These are phyloP conservation scores for Oidiodendron maius DNA, from an alignment of 495 filamentous ascomycete species.

Conservation along the genomic window DNA sequence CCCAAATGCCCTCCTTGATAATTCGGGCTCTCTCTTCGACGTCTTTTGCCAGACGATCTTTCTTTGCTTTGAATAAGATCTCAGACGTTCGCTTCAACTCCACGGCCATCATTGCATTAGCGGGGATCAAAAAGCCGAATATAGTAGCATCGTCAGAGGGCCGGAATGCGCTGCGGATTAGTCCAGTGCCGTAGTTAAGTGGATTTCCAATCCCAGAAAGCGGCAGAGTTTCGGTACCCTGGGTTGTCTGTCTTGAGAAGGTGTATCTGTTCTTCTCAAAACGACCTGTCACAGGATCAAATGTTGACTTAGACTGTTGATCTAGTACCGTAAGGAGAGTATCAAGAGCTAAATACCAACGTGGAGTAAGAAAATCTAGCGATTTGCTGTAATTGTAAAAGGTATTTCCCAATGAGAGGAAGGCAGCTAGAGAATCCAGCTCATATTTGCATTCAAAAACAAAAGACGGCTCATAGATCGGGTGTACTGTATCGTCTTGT, in stretches of 20 bases:
- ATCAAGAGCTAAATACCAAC: constrained; percentile 77
- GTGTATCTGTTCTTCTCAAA: constrained; percentile 74
- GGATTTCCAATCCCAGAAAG: constrained; percentile 85
- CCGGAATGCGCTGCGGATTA: constrained; percentile 88
- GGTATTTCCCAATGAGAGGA: constrained; percentile 78
- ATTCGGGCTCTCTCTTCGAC: constrained; percentile 57
- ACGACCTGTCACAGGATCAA: constrained; percentile 54
- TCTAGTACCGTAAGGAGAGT: constrained; percentile 69
- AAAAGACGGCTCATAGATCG: constrained; percentile 69
- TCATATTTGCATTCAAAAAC: constrained; percentile 99
- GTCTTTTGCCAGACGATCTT: constrained; percentile 41
- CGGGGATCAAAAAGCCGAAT: constrained; percentile 90
- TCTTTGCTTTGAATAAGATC: constrained; percentile 53
- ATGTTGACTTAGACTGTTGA: constrained; percentile 74
- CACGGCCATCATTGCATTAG: constrained; percentile 92
- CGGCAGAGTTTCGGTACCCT: constrained; percentile 86
- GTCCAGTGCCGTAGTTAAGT: constrained; percentile 72
- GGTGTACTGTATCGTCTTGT: constrained; percentile 79
- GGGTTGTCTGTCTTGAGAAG: constrained; percentile 72
- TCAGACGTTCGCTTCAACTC: constrained; percentile 74
- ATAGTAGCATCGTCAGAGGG: constrained; percentile 98
- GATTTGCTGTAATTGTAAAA: constrained; percentile 78
- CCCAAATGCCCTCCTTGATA: constrained; percentile 74
- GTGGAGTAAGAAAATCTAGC: constrained; percentile 65
- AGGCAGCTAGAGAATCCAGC: constrained; percentile 89